phyloP scores from a whole-genome alignment of 768 basidiomycete genomes.

The Cantharellus cinnabarinus region DNA sequence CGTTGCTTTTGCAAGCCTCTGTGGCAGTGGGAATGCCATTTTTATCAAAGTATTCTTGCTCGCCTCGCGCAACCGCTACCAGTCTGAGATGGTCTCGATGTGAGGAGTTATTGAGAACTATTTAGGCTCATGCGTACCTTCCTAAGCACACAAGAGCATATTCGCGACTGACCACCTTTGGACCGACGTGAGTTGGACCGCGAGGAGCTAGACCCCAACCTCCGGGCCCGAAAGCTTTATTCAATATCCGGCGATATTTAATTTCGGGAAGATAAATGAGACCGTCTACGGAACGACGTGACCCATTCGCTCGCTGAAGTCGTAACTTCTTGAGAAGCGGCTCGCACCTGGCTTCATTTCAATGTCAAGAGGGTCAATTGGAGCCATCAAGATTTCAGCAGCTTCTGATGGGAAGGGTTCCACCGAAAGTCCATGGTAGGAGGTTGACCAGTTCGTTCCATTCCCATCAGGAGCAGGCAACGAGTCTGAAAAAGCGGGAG shows the following conservation, averaged over 20 bases:
- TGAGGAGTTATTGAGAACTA: background rate
- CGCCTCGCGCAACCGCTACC: constrained; percentile 78
- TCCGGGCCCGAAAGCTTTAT: constrained; percentile 88
- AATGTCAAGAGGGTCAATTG: constrained; percentile 56
- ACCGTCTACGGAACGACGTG: constrained; percentile 37
- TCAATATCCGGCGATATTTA: constrained; percentile 80
- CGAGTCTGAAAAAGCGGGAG: no score
- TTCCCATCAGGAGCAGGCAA: no score
- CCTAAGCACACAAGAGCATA: constrained; percentile 90
- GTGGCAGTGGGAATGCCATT: constrained; percentile 80
- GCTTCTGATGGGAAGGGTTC: constrained; percentile 61
- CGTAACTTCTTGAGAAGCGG: background rate
- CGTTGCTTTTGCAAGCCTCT: constrained; percentile 91
- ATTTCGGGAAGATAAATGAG: constrained; percentile 92
- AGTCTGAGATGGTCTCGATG: constrained; percentile 28
- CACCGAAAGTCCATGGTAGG: constrained; percentile 60
- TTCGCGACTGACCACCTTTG: constrained; percentile 75
- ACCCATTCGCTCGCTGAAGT: background rate
- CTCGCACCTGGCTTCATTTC: constrained; percentile 82
- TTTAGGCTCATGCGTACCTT: constrained; percentile 30
- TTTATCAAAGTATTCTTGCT: constrained; percentile 92
- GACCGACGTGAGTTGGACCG: constrained; percentile 75
- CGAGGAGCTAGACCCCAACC: constrained; percentile 94
- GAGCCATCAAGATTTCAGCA: constrained; percentile 49
- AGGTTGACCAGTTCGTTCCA: constrained; percentile 59